Evolutionary conservation across 176 grass and related monocot species (phyloP).

Genomic region (Bolboschoenus planiculmis): DNA sequence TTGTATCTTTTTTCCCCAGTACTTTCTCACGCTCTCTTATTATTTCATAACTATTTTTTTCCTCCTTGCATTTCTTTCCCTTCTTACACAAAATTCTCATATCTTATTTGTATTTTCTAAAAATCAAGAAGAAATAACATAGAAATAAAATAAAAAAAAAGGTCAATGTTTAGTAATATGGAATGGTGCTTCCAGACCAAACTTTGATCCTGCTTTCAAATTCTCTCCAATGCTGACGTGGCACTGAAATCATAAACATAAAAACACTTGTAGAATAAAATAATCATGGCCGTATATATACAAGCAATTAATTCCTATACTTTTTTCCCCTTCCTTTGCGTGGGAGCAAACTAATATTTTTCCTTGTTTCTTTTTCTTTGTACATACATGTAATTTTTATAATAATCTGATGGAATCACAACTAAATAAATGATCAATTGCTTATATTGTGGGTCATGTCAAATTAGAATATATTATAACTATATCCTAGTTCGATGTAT

Average conservation of each 20-base stretch:
- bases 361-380: conserved; percentile 24
- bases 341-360: conserved; percentile 24
- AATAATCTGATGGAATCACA: conserved; percentile 7
- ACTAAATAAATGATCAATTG: not conserved
- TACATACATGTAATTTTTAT: conserved; percentile 15
- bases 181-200: not conserved
- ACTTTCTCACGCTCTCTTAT: not conserved
- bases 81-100: no score
- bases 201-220: not conserved
- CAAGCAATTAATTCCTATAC: conserved; percentile 10
- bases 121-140: no score
- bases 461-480: not conserved
- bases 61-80: no score
- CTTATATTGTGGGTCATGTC: conserved; percentile 15
- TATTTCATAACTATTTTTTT: not conserved
- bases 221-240: not conserved
- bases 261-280: conserved; percentile 2
- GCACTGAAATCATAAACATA: not conserved
- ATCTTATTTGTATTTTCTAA: no score
- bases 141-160: no score
- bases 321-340: conserved; percentile 12
- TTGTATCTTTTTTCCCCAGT: not conserved
- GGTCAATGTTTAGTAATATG: not conserved
- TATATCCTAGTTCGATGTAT: not conserved
- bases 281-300: conserved; percentile 8